Base-by-base conservation (phyloP, 129 eudicot genomes). In the Sambucus nigra region DNA sequence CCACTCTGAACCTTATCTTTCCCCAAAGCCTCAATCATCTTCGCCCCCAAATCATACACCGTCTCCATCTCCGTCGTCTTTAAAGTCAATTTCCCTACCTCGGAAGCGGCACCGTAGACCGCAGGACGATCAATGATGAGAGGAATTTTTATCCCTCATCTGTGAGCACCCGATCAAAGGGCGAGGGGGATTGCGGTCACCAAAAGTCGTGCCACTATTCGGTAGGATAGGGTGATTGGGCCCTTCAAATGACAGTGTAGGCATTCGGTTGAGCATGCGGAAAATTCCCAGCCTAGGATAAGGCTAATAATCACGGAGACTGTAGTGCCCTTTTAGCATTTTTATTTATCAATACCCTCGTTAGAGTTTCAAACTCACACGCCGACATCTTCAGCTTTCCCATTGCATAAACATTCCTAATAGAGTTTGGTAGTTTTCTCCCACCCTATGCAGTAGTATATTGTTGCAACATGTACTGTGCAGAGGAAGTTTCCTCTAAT, bases 1-100 rank as follows among this genome's bases (percentile, higher is more conserved):
- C 96, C 94, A 64, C 96, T 87, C 72, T 87, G 94, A 8, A 87
- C 96, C 56, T 87, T 87, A 69, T 87, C 96, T 63, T 87, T 87
- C 53, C 77, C 84, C 68, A 87, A 59, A 0, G 94, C 88, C n/a
- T n/a, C n/a, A n/a, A n/a, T n/a, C n/a, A n/a, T n/a, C n/a, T n/a
- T n/a, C n/a, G n/a, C n/a, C n/a, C n/a, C n/a, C n/a, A n/a, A n/a
- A n/a, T n/a, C n/a, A n/a, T n/a, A n/a, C n/a, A n/a, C n/a, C n/a
- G n/a, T n/a, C n/a, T n/a, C n/a, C n/a, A n/a, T n/a, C n/a, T n/a
- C n/a, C n/a, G n/a, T n/a, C n/a, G n/a, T n/a, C 75, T 87, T 87
- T 62, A 87, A 52, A 8, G 94, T 87, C 80, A 87, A 53, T 48
- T 83, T 87, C 73, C 96, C 94, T 2, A 89, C 83, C 63, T 87